These are phyloP conservation scores for Botryobasidium botryosum DNA, from an alignment of 768 basidiomycete genomes.

Conservation along the genomic window DNA sequence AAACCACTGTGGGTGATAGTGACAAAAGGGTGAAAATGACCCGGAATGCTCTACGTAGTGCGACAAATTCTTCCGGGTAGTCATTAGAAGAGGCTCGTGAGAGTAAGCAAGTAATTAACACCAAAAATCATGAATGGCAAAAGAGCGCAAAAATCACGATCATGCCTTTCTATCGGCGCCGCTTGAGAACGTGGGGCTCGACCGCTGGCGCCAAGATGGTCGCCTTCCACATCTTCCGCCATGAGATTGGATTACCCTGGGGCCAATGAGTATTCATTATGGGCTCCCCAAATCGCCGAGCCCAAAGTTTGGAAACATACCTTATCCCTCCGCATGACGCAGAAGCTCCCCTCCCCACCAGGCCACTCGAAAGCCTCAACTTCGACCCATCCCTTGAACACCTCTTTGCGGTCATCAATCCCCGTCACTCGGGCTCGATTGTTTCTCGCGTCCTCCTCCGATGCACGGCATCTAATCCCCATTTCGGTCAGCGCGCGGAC, in stretches of 20 bases:
- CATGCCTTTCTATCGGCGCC: too few species aligned
- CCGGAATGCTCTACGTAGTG: too few species aligned
- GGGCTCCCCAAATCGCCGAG: background rate
- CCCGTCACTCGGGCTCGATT: slow-evolving; percentile 45
- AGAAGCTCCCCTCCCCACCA: slow-evolving; percentile 37
- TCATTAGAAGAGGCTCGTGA: too few species aligned
- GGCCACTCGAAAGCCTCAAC: slow-evolving; percentile 42
- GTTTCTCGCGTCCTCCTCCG: slow-evolving; percentile 4
- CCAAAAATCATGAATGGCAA: too few species aligned
- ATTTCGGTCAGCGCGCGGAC: slow-evolving; percentile 31
- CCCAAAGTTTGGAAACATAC: slow-evolving; percentile 3
- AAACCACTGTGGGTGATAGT: too few species aligned
- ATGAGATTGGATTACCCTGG: slow-evolving; percentile 62
- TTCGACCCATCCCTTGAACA: slow-evolving; percentile 60
- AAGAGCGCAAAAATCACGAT: too few species aligned
- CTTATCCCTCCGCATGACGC: slow-evolving; percentile 12
- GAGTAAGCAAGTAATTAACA: too few species aligned
- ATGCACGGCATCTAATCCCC: slow-evolving; percentile 21
- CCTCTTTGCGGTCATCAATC: slow-evolving; percentile 41
- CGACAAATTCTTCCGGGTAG: too few species aligned
- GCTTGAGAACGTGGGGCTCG: slow-evolving; percentile 42
- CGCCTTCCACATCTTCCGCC: slow-evolving; percentile 59
- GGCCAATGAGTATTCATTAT: background rate
- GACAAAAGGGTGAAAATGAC: too few species aligned
- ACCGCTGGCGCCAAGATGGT: slow-evolving; percentile 35